Percentiles rank a stretch among this genome's conserved stretches.
phyloP scores from a whole-genome alignment of 352 stramenopile genomes.

The Globisporangium middletonii region DNA sequence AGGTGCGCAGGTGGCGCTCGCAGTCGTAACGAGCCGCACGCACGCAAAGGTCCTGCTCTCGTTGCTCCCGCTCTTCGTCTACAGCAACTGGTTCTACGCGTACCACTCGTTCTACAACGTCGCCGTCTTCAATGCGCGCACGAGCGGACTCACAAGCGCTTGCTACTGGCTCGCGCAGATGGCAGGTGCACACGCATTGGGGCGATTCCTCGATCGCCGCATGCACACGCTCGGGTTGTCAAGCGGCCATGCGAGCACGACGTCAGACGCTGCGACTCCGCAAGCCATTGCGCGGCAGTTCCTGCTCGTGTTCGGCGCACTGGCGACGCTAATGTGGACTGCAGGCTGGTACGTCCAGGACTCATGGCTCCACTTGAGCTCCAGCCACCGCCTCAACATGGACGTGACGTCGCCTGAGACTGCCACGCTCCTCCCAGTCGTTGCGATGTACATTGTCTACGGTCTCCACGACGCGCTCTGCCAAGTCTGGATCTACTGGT shows the following conservation, averaged over 20 bases:
- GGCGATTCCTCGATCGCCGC: conserved; percentile 20
- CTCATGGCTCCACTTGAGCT: conserved; percentile 15
- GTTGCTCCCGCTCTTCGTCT: conserved; percentile 43
- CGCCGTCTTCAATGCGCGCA: conserved; percentile 33
- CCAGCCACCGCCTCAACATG: conserved; percentile 16
- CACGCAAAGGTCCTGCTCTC: conserved; percentile 13
- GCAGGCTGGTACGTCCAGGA: conserved; percentile 22
- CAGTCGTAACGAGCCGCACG: background rate
- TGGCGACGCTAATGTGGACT: conserved; percentile 35
- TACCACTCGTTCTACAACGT: conserved; percentile 58
- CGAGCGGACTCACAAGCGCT: conserved; percentile 26
- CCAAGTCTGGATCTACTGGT: conserved; percentile 80
- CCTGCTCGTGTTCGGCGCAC: conserved; percentile 13
- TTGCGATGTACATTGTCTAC: conserved; percentile 63
- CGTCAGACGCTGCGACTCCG: background rate
- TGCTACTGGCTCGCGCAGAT: conserved; percentile 48
- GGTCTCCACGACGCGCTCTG: conserved; percentile 69
- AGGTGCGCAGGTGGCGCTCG: background rate
- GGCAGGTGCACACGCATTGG: conserved; percentile 22
- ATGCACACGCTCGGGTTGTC: background rate
- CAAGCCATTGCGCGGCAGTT: conserved; percentile 4
- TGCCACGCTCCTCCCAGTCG: conserved; percentile 3
- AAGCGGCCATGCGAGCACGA: background rate
- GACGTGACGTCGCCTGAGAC: conserved; percentile 13
- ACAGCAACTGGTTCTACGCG: conserved; percentile 68